phyloP scores from a whole-genome alignment of 805 yeast genomes.

The Monosporozyma aerobia region DNA sequence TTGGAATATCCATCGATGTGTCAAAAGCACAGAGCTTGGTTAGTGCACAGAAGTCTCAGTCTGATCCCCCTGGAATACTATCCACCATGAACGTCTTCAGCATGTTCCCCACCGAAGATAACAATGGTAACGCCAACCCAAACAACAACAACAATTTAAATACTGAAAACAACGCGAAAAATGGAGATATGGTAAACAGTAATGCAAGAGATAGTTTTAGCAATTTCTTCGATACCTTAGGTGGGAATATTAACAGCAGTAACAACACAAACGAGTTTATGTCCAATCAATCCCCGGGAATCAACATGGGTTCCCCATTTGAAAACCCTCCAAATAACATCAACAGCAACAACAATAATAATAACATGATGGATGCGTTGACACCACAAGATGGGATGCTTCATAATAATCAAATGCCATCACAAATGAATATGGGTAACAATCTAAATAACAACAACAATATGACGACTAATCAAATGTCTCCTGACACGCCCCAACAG shows the following conservation, averaged over 20 bases:
- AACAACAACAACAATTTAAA: not conserved
- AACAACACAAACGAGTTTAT: not conserved
- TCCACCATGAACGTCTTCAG: slow-evolving; percentile 10
- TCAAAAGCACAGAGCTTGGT: not conserved
- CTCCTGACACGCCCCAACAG: slow-evolving; percentile 22
- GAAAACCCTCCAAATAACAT: not conserved
- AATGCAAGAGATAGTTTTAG: not conserved
- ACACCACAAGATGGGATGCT: slow-evolving; percentile 27
- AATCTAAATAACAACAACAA: not conserved
- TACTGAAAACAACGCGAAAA: not conserved
- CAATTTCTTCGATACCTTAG: not conserved
- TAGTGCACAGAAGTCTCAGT: not conserved
- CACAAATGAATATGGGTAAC: slow-evolving; percentile 16
- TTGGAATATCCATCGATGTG: not conserved
- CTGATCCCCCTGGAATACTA: not conserved
- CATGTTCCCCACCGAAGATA: slow-evolving; percentile 1
- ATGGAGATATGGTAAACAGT: not conserved
- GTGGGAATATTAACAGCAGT: not conserved
- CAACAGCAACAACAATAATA: not conserved
- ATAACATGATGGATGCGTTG: slow-evolving; percentile 3
- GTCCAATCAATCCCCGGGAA: not conserved
- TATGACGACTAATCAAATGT: slow-evolving; percentile 1
- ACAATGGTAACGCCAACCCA: not conserved
- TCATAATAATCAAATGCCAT: slow-evolving; percentile 20
- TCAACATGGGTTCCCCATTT: not conserved